Evolutionary conservation across 2,329 filamentous ascomycete species (phyloP).

Genomic region (Chaetomiaceae sp.): DNA sequence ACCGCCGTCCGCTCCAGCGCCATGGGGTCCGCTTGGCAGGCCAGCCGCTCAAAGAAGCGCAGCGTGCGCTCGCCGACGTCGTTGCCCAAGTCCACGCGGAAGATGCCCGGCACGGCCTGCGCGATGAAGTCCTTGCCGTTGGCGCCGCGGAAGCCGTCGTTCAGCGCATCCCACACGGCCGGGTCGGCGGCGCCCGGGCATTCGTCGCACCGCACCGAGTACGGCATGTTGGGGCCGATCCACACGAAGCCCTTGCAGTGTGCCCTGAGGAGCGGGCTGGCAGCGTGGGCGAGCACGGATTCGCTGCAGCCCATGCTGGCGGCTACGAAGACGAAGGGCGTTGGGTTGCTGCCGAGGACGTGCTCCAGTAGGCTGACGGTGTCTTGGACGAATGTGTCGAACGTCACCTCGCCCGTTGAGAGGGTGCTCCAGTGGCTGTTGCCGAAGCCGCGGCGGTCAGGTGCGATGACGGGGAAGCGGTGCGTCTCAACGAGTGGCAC

Average conservation of each 20-base stretch:
- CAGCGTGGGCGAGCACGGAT: constrained; percentile 7
- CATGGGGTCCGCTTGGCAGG: constrained; percentile 12
- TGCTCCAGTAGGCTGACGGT: constrained; percentile 11
- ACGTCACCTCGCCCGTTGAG: constrained; percentile 10
- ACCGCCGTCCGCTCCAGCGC: constrained; percentile 12
- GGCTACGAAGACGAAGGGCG: constrained; percentile 15
- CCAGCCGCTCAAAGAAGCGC: constrained; percentile 15
- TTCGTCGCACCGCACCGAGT: constrained; percentile 1
- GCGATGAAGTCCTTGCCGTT: constrained; percentile 5
- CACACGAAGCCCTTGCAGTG: constrained; percentile 19
- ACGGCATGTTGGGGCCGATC: constrained; percentile 19
- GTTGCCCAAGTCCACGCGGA: constrained; percentile 10
- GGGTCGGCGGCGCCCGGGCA: neutral
- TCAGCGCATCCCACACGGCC: constrained; percentile 5
- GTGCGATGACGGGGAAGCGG: constrained; percentile 15
- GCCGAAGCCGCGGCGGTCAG: constrained; percentile 19
- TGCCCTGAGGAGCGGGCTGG: constrained; percentile 1
- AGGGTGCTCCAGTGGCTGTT: constrained; percentile 11
- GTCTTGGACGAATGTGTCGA: constrained; percentile 16
- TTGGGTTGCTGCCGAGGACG: neutral
- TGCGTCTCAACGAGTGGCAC: constrained; percentile 18
- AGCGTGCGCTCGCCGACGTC: constrained; percentile 2
- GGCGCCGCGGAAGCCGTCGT: constrained; percentile 4
- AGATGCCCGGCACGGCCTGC: constrained; percentile 5
- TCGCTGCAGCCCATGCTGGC: constrained; percentile 19